Conservation (phyloP, 1,284 basidiomycete species). For the Cronartium quercuum region DNA sequence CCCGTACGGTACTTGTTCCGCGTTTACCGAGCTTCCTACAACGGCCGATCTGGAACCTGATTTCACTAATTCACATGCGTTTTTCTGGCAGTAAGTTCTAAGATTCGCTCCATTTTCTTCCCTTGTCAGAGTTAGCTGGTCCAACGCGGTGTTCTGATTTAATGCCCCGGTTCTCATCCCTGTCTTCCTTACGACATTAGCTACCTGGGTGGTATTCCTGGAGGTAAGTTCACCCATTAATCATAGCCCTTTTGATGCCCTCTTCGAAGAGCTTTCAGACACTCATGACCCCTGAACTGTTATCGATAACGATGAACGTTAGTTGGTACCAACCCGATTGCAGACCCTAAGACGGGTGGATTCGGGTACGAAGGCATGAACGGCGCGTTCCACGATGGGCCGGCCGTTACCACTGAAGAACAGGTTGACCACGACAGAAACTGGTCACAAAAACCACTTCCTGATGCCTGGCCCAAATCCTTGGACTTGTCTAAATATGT, state of each 20-base stretch:
- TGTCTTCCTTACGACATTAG: too few relatives aligned
- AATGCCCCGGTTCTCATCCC: too few relatives aligned
- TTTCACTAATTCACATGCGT: constrained; percentile 26
- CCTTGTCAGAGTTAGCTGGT: too few relatives aligned
- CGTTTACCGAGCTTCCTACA: constrained; percentile 12
- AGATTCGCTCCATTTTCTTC: neutral
- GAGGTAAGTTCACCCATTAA: neutral
- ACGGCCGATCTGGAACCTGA: constrained; percentile 12
- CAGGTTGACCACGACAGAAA: constrained; percentile 2
- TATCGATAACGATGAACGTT: too few relatives aligned
- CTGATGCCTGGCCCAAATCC: constrained; percentile 2
- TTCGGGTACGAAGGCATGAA: constrained; percentile 13
- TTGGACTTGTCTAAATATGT: neutral
- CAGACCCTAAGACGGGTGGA: constrained; percentile 3
- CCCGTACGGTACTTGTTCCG: constrained; percentile 29
- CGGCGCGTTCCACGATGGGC: constrained; percentile 6
- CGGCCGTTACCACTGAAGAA: neutral
- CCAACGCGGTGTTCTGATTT: too few relatives aligned
- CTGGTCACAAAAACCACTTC: neutral
- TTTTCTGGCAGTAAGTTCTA: constrained; percentile 29
- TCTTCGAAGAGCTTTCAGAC: neutral
- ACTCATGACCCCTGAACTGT: neutral
- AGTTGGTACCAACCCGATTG: neutral
- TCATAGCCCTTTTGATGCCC: too few relatives aligned
- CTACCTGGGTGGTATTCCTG: neutral